Evolutionary conservation across 1,284 basidiomycete species (phyloP).

Genomic region (Schizophyllum commune): DNA sequence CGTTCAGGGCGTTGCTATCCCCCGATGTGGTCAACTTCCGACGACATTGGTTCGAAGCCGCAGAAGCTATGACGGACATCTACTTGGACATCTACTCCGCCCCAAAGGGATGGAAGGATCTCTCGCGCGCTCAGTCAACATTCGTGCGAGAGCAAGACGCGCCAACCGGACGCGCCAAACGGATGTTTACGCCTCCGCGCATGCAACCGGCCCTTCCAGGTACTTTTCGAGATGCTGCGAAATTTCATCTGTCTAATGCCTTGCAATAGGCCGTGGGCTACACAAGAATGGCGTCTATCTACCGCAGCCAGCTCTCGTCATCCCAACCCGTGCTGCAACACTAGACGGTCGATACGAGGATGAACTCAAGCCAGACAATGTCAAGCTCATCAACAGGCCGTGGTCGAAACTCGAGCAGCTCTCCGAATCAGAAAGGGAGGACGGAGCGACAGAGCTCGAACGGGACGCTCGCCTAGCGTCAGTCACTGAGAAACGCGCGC

Average conservation of each 20-base stretch:
- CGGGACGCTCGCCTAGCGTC: slow-evolving; percentile 64
- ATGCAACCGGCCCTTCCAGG: slow-evolving; percentile 9
- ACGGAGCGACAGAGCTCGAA: slow-evolving; percentile 51
- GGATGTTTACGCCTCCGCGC: slow-evolving; percentile 38
- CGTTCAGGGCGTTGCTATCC: slow-evolving; percentile 32
- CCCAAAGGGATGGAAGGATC: slow-evolving; percentile 49
- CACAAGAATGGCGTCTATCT: slow-evolving; percentile 48
- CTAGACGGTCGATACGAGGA: not conserved
- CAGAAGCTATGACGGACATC: slow-evolving; percentile 43
- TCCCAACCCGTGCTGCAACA: slow-evolving; percentile 2
- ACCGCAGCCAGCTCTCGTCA: slow-evolving; percentile 42
- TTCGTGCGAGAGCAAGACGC: slow-evolving; percentile 72
- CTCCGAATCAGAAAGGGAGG: slow-evolving; percentile 64
- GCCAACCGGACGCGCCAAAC: slow-evolving; percentile 55
- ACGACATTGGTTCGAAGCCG: slow-evolving; percentile 66
- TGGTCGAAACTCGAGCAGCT: slow-evolving; percentile 24
- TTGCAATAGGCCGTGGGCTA: slow-evolving; percentile 21
- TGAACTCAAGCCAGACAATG: not conserved
- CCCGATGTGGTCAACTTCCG: slow-evolving; percentile 26
- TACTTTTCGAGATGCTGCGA: not conserved
- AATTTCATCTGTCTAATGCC: slow-evolving; percentile 4
- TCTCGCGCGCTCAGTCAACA: slow-evolving; percentile 46
- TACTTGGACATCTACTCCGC: slow-evolving; percentile 65
- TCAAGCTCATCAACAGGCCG: slow-evolving; percentile 4
- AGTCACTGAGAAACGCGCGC: not conserved